Evolutionary conservation across 169 alveolate genomes (phyloP), one percentile per base, ranked within the genome.

Genomic region (Theileria luwenshuni): DNA sequence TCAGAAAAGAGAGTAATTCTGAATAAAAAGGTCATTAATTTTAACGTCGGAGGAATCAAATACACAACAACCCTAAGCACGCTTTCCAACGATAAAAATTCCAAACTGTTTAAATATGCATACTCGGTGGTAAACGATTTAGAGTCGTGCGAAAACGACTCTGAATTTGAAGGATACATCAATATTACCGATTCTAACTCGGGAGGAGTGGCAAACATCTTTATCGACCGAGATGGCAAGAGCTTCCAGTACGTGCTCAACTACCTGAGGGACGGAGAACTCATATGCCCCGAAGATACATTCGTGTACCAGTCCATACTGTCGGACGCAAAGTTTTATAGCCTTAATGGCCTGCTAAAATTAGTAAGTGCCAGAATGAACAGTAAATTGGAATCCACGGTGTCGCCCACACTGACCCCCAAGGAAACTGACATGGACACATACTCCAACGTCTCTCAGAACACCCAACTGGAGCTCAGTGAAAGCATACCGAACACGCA

Each of bases 181-280:
- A 32, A 71, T 21, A 17, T 71, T n/a, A 43, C 86, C 15, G 25
- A 32, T 33, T 63, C 48, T 7, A 28, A 42, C 52, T 15, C 48
- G 7, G 69, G 72, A n/a, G 35, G 52, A 17, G 27, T 45, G 51
- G 72, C 72, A 3, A 72, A 69, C n/a, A 77, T 81, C 17, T 81
- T 81, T 58, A 74, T 81, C 27, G 89, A 81, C 61, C 59, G 89
- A 12, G 84, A 81, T 43, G 89, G 89, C 13, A 54, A 45, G 21
- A 56, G 33, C 0, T 81, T 81, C 27, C 41, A 35, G 23, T 64
- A 73, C 69, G 67, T 81, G 32, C 28, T 81, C 47, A 62, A 81
- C 63, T 81, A 47, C 60, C 74, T 81, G 30, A 68, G 89, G 28
- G 75, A 72, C 35, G 84, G 80, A 21, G 69, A 51, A 8, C 68